Evolutionary conservation across 306 rosid genomes (phyloP).

Genomic region (Citrullus amarus): DNA sequence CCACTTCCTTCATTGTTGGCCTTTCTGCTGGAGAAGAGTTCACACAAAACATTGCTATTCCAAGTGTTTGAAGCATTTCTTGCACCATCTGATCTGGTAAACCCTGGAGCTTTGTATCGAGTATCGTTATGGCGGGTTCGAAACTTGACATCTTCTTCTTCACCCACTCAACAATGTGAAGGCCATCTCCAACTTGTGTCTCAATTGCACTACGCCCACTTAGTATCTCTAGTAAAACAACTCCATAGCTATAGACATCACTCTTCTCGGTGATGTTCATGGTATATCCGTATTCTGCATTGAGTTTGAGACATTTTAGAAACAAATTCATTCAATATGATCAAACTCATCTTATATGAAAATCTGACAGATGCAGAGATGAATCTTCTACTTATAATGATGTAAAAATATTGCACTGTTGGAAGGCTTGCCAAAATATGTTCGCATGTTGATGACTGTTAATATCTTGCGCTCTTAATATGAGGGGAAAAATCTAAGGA

Average conservation of each 20-base stretch:
- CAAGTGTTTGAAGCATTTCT: constrained; percentile 98
- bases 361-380: neutral
- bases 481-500: neutral
- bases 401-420: neutral
- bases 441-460: neutral
- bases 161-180: constrained; percentile 97
- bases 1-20: constrained; percentile 97
- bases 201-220: constrained; percentile 86
- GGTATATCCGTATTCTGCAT: constrained; percentile 89
- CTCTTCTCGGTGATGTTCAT: constrained; percentile 99
- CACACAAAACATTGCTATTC: constrained; percentile 96
- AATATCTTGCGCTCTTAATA: neutral
- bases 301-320: constrained; percentile 14
- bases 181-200: constrained; percentile 59
- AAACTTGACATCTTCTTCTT: constrained; percentile 98
- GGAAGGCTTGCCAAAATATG: neutral
- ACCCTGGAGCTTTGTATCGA: constrained; percentile 75
- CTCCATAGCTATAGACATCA: constrained; percentile 93
- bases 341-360: neutral
- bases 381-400: neutral
- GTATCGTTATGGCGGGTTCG: constrained; percentile 73
- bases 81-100: constrained; percentile 93
- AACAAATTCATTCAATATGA: neutral
- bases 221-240: constrained; percentile 80
- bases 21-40: constrained; percentile 76